Base-by-base conservation (phyloP, 306 rosid species). In the Gillenia trifoliata region DNA sequence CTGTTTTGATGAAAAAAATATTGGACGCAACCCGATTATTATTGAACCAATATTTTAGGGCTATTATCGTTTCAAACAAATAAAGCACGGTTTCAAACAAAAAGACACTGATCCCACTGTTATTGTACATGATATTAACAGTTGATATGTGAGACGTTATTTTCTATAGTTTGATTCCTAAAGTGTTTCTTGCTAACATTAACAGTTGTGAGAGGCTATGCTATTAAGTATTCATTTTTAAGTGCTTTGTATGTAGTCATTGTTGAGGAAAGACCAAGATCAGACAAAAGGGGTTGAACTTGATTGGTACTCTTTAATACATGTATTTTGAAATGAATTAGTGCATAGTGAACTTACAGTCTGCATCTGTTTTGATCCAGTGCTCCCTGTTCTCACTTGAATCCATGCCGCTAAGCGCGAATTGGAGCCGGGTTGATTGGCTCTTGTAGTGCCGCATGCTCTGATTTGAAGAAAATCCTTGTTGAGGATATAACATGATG, bases 281-380 rank as follows among this genome's bases (percentile, higher is more conserved):
- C 52, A 45, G 13, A 45, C 52, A 45, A 15, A 45, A 4, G 52
- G 52, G 52, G 20, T 15, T 45, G 40, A 36, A 36, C 40, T 36
- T 36, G 52, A 45, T 45, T 15, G 52, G 52, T 45, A 45, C 20
- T 45, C 7, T 5, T n/a, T n/a, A n/a, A n/a, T n/a, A 15, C 2
- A 45, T 15, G 52, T 56, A 55, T 8, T n/a, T 56, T 11, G 62
- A 56, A 56, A 56, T 17, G 20, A 3, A 57, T 52, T 43, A 36
- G 71, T 50, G 67, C 40, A 17, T 41, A 9, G 28, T 23, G 8
- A 19, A 80, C 96, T 92, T 88, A 92, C 98, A 92, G 75, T 92
- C 98, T 3, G 92, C 94, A 81, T 90, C 98, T 68, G 98, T 90
- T 79, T 86, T 90, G 86, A 92, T 88, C 98, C 98, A 92, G 73